Base-by-base conservation (phyloP, 345 rosid genomes). In the Aquilaria malaccensis region DNA sequence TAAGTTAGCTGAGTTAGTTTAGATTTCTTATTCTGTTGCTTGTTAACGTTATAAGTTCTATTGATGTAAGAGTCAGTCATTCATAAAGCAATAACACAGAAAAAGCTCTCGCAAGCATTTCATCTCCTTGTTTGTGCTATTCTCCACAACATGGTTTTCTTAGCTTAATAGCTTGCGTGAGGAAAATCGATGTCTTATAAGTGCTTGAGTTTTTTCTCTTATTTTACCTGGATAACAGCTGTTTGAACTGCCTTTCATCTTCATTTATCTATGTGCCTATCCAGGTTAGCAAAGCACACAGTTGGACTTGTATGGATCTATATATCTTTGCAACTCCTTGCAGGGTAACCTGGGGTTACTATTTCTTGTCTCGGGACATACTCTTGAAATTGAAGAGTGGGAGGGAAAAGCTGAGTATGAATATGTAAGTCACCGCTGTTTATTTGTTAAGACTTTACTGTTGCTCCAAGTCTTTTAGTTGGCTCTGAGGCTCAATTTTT, bases 221-320 rank as follows among this genome's bases (percentile, higher is more conserved):
- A 22, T 22, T 22, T 22, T 22, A 22, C 22, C 22, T 22, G 22
- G 60, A 56, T 43, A 58, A 37, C 43, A 37, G 43, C 43, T 37
- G 5, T 37, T 4, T 37, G 43, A 37, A 37, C 43, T 37, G 43
- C 43, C 5, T 37, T 4, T 9, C 5, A 37, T 37, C 43, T 37
- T 37, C 43, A 37, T 37, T 22, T 45, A 53, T 53, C 65, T 62
- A 33, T 55, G 11, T 60, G 54, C 67, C 66, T 60, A 12, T 69
- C 33, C 80, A 90, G 97, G 85, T 79, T 7, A 73, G 63, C 43
- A 70, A 83, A 31, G 82, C 95, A 50, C 97, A 87, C 74, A 90
- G 97, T 64, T 90, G 95, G 95, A 85, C 97, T 0, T 90, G 97
- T 53, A 82, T 87, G 90, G 97, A 90, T 79, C 67, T 90, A 58